phyloP scores from a whole-genome alignment of 2,329 filamentous ascomycete species.

The Fusarium decemcellulare region DNA sequence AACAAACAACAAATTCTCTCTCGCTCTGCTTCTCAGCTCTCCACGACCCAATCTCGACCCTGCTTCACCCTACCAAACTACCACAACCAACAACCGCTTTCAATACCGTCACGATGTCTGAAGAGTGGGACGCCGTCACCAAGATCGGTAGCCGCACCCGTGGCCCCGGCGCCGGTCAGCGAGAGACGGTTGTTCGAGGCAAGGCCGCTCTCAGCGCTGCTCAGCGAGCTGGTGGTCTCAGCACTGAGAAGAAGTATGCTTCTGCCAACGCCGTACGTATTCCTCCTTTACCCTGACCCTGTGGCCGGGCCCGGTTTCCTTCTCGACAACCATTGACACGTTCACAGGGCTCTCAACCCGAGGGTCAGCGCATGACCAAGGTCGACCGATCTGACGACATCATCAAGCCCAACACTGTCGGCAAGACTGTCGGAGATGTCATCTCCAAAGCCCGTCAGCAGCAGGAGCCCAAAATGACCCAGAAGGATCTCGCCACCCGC shows the following conservation, averaged over 20 bases:
- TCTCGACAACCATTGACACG: slow-evolving; percentile 29
- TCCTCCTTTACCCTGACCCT: background rate
- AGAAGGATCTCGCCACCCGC: slow-evolving; percentile 88
- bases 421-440: slow-evolving; percentile 83
- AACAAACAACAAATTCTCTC: slow-evolving; percentile 32
- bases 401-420: slow-evolving; percentile 95
- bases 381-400: slow-evolving; percentile 98
- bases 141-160: slow-evolving; percentile 93
- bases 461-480: slow-evolving; percentile 95
- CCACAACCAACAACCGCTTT: slow-evolving; percentile 51
- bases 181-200: slow-evolving; percentile 92
- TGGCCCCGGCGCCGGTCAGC: slow-evolving; percentile 74
- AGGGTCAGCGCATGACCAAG: slow-evolving; percentile 97
- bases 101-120: slow-evolving; percentile 66
- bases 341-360: slow-evolving; percentile 56
- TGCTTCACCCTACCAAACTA: background rate
- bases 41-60: background rate
- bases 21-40: slow-evolving; percentile 17
- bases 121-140: slow-evolving; percentile 88
- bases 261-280: slow-evolving; percentile 75
- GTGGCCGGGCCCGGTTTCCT: background rate
- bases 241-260: slow-evolving; percentile 92
- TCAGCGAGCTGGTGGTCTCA: slow-evolving; percentile 80
- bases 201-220: slow-evolving; percentile 90
- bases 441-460: slow-evolving; percentile 85